Conservation (phyloP, 2,329 filamentous ascomycete species). For the Lachnellula occidentalis region DNA sequence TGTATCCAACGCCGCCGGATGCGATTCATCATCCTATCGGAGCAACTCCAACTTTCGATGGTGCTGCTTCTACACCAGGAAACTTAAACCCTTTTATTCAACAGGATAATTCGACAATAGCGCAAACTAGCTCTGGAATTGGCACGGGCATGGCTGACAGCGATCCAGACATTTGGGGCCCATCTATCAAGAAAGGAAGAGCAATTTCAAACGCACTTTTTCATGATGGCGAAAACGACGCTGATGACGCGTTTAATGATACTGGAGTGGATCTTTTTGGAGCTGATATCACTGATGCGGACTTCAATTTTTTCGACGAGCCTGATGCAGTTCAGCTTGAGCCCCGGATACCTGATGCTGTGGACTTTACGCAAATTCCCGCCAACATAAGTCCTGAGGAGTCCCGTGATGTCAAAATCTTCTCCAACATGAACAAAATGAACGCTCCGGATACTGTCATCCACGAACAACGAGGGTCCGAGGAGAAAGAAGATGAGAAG, state of each 20-base stretch:
- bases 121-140: constrained; percentile 4
- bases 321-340: constrained; percentile 32
- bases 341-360: constrained; percentile 11
- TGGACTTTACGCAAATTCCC: background rate
- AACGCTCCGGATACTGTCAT: background rate
- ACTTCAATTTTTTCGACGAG: constrained; percentile 80
- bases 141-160: constrained; percentile 12
- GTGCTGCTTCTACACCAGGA: constrained; percentile 49
- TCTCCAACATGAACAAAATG: background rate
- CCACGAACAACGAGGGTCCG: background rate
- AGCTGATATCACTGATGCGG: constrained; percentile 69
- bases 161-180: constrained; percentile 26
- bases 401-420: background rate
- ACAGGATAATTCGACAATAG: constrained; percentile 33
- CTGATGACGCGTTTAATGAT: constrained; percentile 58
- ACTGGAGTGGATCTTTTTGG: constrained; percentile 65
- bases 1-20: constrained; percentile 70
- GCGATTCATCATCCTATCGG: constrained; percentile 50
- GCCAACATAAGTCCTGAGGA: constrained; percentile 2
- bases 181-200: constrained; percentile 22
- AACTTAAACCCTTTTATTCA: constrained; percentile 35
- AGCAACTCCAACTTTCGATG: constrained; percentile 52
- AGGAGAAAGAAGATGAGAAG: background rate
- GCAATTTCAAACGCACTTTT: constrained; percentile 20
- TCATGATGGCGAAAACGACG: constrained; percentile 25